Conservation (phyloP, 352 stramenopile species). For the Phytopythium aichiense region DNA sequence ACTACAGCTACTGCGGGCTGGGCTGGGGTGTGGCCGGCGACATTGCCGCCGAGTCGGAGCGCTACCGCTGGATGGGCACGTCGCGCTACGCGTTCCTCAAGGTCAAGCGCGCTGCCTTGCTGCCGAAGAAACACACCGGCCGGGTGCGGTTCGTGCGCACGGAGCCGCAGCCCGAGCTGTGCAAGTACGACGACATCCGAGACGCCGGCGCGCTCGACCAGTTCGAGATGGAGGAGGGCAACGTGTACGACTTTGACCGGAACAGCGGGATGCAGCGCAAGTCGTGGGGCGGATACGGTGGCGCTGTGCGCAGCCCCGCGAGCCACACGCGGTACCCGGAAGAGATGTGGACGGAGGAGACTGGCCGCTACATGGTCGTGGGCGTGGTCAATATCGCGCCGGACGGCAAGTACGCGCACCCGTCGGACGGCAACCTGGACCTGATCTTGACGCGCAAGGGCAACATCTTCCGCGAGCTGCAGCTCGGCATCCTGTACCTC, state of each 20-base stretch:
- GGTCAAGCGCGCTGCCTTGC: conserved; percentile 54
- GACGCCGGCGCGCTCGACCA: conserved; percentile 73
- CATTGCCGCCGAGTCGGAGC: conserved; percentile 73
- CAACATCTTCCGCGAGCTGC: conserved; percentile 34
- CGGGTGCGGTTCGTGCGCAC: conserved; percentile 64
- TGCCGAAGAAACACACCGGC: conserved; percentile 64
- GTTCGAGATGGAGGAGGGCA: conserved; percentile 81
- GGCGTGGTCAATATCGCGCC: conserved; percentile 69
- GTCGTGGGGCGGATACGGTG: conserved; percentile 57
- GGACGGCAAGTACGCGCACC: conserved; percentile 66
- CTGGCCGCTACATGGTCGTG: conserved; percentile 60
- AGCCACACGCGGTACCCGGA: conserved; percentile 61
- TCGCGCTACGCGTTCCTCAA: conserved; percentile 75
- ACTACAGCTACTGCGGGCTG: conserved; percentile 82
- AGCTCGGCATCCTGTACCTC: conserved; percentile 59
- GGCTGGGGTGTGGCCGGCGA: conserved; percentile 74
- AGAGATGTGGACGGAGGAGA: conserved; percentile 58
- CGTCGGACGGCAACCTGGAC: conserved; percentile 76
- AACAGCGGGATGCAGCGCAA: conserved; percentile 45
- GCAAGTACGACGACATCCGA: conserved; percentile 72
- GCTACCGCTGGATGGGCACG: conserved; percentile 77
- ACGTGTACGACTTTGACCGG: conserved; percentile 61
- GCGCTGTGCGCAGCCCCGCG: conserved; percentile 51
- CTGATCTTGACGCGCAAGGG: conserved; percentile 75
- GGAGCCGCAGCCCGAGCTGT: conserved; percentile 54